Base-by-base conservation (phyloP, 768 basidiomycete species). In the Amanita exitialis region DNA sequence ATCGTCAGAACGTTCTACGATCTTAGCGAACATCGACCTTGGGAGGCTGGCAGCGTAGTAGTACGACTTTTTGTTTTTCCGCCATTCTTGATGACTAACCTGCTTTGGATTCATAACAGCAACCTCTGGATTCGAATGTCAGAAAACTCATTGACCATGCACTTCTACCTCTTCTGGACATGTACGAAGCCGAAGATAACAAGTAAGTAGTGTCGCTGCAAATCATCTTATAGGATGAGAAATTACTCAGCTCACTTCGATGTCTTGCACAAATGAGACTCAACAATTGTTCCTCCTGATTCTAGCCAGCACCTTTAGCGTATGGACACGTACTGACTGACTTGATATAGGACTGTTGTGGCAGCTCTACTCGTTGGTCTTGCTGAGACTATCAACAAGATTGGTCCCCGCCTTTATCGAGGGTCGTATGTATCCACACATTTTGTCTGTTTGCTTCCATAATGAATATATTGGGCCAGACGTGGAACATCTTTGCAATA, bases 121-220 rank as follows among this genome's bases (percentile, higher is more conserved):
- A 56, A 35, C 77, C 80, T 42, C 65, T 90, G 44, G 79, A 82
- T 56, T 67, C 70, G 30, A 80, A 80, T 44, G 88, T 97, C 57
- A 81, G 78, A 59, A 82, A 90, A 57, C 77, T 98, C 42, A 81
- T 91, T 53, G 76, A 76, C 4, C 85, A 89, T 58, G 76, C 83
- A 39, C 64, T 98, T 41, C 76, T 75, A 6, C 77, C 82, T 21
- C 75, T 98, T 27, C 63, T 97, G 53, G 87, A 93, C 49, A 84
- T 92, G 81, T 95, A 90, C 66, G 84, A 88, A 60, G 80, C 83
- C 3, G 96, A 99, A 68, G 96, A 99, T 61, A 92, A 95, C 74
- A 95, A 97, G 92, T 96, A 62, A 72, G 90, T 79, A 1, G 23
- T 13, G 12, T 44, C 61, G 3, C 52, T 30, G 55, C 54, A 49